Evolutionary conservation across 176 grass and related monocot genomes (phyloP).

Genomic region (bread wheat (Triticum aestivum)): DNA sequence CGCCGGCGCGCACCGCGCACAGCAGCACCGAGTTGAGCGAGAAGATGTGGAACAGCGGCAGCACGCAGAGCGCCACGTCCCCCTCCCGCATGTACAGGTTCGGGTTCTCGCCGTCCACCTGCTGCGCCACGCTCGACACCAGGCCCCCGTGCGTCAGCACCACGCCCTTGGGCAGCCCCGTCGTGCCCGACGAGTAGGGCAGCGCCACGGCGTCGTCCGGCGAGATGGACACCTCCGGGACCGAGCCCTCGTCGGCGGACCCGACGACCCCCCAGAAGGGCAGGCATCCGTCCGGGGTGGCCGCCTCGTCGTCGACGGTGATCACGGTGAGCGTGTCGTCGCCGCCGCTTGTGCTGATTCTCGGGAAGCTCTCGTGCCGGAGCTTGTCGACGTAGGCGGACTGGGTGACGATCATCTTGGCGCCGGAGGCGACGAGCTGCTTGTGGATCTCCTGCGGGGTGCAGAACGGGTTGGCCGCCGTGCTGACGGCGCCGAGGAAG

Average conservation of each 20-base stretch:
- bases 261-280: constrained; percentile 53
- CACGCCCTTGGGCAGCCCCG: constrained; percentile 91
- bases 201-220: constrained; percentile 77
- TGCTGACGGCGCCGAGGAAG: constrained; percentile 64
- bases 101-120: constrained; percentile 94
- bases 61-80: constrained; percentile 87
- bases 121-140: constrained; percentile 75
- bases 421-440: constrained; percentile 55
- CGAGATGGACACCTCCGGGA: constrained; percentile 43
- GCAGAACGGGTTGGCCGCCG: constrained; percentile 69
- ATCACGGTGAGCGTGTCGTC: constrained; percentile 13
- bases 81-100: constrained; percentile 65
- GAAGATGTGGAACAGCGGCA: constrained; percentile 97
- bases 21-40: constrained; percentile 85
- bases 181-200: constrained; percentile 90
- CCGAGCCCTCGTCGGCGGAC: constrained; percentile 11
- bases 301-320: constrained; percentile 45
- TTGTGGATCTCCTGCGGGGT: constrained; percentile 77
- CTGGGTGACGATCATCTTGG: constrained; percentile 55
- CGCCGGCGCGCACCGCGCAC: constrained; percentile 64
- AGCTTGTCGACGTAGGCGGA: constrained; percentile 67
- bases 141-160: constrained; percentile 79
- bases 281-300: constrained; percentile 48
- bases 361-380: constrained; percentile 48
- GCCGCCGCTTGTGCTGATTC: background rate